Conservation (phyloP, 768 basidiomycete genomes). For the Pulveroboletus sp. region DNA sequence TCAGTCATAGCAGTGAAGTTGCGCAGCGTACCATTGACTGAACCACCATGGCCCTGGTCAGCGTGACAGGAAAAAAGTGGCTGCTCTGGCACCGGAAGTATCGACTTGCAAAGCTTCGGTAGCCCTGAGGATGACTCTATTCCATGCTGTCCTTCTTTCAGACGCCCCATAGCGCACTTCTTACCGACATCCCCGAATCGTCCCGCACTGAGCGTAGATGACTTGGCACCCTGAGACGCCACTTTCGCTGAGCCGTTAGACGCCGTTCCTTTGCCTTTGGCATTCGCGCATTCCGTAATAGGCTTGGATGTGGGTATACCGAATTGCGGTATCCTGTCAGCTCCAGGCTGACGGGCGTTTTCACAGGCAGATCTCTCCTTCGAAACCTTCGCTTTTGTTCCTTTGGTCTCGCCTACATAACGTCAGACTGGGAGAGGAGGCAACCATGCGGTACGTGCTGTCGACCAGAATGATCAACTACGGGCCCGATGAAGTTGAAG, state of each 20-base stretch:
- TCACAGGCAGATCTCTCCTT: neutral
- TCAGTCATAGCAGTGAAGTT: neutral
- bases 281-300: neutral
- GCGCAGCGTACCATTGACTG: constrained; percentile 2
- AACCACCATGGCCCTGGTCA: neutral
- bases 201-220: constrained; percentile 5
- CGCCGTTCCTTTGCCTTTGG: constrained; percentile 14
- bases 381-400: neutral
- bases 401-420: neutral
- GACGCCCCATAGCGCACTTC: constrained; percentile 4
- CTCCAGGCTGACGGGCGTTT: constrained; percentile 4
- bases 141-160: constrained; percentile 2
- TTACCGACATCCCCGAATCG: neutral
- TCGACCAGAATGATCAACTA: neutral
- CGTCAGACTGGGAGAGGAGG: neutral
- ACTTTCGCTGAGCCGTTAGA: neutral
- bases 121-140: constrained; percentile 2
- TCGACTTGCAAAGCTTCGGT: constrained; percentile 8
- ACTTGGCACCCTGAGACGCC: constrained; percentile 1
- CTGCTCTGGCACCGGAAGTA: constrained; percentile 10
- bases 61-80: neutral
- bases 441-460: constrained; percentile 1
- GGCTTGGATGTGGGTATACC: neutral
- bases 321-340: constrained; percentile 6
- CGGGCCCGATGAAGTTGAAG: neutral